phyloP scores from a whole-genome alignment of 1,139 yeast species.

The Kurtzmaniella quercitrusa region DNA sequence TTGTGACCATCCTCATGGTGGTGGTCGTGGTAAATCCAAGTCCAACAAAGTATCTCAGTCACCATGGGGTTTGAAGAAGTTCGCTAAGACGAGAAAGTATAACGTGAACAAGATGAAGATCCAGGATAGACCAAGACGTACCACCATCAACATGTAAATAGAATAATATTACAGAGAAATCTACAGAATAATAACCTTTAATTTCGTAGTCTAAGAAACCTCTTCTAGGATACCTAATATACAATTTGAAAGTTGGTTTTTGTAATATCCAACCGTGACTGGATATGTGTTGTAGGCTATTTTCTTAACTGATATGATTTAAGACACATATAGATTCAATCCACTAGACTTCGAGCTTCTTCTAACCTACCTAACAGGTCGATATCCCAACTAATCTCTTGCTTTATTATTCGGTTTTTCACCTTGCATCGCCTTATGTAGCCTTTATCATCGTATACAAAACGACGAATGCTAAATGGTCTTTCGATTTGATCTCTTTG shows the following conservation, averaged over 20 bases:
- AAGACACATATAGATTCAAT: too few relatives aligned
- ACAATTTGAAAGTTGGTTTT: too few relatives aligned
- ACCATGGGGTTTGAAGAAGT: constrained; percentile 97
- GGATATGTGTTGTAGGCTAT: too few relatives aligned
- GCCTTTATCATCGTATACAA: not conserved
- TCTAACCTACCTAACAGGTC: not conserved
- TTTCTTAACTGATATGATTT: too few relatives aligned
- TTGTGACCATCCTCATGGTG: constrained; percentile 98
- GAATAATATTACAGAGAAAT: not conserved
- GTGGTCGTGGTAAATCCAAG: constrained; percentile 99
- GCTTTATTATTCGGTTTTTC: not conserved
- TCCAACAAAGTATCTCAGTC: constrained; percentile 91
- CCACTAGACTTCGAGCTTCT: not conserved
- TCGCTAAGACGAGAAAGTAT: constrained; percentile 90
- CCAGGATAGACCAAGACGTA: constrained; percentile 68
- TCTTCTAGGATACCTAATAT: too few relatives aligned
- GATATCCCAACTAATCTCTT: not conserved
- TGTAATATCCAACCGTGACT: too few relatives aligned
- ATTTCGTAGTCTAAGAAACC: too few relatives aligned
- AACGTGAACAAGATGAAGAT: constrained; percentile 79
- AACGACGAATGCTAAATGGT: not conserved
- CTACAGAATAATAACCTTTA: too few relatives aligned
- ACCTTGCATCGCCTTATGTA: not conserved
- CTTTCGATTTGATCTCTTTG: constrained; percentile 24
- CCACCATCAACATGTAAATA: constrained; percentile 3